Base-by-base conservation (phyloP, 208 protist species). In the Herpetomonas samuelpessoai region DNA sequence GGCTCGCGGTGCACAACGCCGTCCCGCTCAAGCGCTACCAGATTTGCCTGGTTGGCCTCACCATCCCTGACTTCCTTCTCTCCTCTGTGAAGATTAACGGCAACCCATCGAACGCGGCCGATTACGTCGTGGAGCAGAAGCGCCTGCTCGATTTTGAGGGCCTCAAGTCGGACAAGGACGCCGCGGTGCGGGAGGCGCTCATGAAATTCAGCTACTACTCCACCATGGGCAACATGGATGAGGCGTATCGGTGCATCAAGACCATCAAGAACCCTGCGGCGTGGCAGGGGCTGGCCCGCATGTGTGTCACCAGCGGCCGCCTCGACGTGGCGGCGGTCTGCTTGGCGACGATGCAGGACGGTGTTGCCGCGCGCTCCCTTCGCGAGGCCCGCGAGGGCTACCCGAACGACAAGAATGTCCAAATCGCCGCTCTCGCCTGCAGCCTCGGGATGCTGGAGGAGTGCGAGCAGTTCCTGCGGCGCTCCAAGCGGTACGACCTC, bases 161-260 rank as follows among this genome's bases (percentile, higher is more conserved):
- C 2, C 71, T 98, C 14, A 87, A 93, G 60, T 83, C 81, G 24
- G 86, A 94, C 41, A 90, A 93, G 49, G 91, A 97, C 62, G 81
- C 76, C 0, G 78, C 67, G 2, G 91, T 96, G 21, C 82, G 91
- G 12, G 86, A 97, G 62, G 97, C 96, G 52, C 79, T 99, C 28
- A 87, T 98, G 76, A 88, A 97, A 68, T 99, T 99, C 69, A 95
- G 88, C 64, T 99, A 97, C 78, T 94, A 98, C 68, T 86, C 97
- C 19, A 97, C 97, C 14, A 95, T 97, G 28, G 96, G 95, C 39
- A 97, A 98, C 74, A 98, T 98, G 96, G 97, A 98, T 73, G 97
- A 98, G 79, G 97, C 95, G n/a, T 98, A 98, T 64, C 84, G 88
- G 30, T 95, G 92, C 38, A 95, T 98, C 39, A 97, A 98, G 74